Evolutionary conservation across 371 early-diverging fungal genomes (phyloP).

Genomic region (Paramicrosporidium saccamoebae): DNA sequence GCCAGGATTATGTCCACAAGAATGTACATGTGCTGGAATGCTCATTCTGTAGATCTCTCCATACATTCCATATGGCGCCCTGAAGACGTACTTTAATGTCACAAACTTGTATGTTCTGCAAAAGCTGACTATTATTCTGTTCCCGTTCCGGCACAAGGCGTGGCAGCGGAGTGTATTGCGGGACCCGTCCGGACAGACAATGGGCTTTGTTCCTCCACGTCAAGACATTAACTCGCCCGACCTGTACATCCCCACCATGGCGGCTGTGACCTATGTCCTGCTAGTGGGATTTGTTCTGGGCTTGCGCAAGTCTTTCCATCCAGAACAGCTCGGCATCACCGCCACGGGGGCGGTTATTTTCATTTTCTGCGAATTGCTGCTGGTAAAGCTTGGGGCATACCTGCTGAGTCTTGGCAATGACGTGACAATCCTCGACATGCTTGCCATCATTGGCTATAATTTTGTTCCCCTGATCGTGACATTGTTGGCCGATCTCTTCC

Average conservation of each 20-base stretch:
- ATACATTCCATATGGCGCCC: too few relatives aligned
- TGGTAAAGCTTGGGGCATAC: constrained; percentile 54
- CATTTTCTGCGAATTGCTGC: constrained; percentile 33
- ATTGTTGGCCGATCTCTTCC: constrained; percentile 11
- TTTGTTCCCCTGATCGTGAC: constrained; percentile 32
- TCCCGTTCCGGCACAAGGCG: constrained; percentile 68
- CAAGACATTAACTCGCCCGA: constrained; percentile 85
- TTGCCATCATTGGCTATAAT: constrained; percentile 82
- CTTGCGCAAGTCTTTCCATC: constrained; percentile 30
- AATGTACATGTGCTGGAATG: too few relatives aligned
- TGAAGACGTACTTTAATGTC: constrained; percentile 86
- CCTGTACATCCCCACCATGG: constrained; percentile 92
- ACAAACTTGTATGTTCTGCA: constrained; percentile 64
- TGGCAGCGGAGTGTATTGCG: constrained; percentile 45
- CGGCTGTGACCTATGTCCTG: constrained; percentile 70
- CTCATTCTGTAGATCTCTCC: too few relatives aligned
- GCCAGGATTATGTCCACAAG: too few relatives aligned
- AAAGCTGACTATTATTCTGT: constrained; percentile 57
- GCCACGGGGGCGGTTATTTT: constrained; percentile 53
- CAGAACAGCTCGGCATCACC: constrained; percentile 57
- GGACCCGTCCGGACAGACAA: constrained; percentile 45
- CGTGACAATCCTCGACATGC: constrained; percentile 44
- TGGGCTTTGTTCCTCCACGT: constrained; percentile 49
- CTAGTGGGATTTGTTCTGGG: constrained; percentile 43
- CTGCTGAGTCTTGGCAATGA: constrained; percentile 56